These are phyloP conservation scores for Petunia axillaris DNA, from an alignment of 257 asterid species.

Conservation along the genomic window DNA sequence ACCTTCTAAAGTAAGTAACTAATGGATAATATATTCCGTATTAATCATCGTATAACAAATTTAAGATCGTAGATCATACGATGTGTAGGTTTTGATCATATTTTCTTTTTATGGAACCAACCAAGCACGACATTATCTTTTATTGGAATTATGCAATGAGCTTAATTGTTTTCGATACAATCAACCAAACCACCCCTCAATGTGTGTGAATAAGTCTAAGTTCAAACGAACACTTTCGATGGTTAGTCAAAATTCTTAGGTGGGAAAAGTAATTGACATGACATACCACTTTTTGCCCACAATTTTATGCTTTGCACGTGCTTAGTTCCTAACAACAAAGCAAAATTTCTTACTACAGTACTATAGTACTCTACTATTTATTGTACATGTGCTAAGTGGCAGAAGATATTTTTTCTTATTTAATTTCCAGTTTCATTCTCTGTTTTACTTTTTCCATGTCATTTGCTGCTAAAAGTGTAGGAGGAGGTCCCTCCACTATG, in stretches of 20 bases:
- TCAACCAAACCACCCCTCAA: not conserved
- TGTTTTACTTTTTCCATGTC: constrained; percentile 1
- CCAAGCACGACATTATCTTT: too few species aligned
- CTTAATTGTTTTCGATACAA: not conserved
- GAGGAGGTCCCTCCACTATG: not conserved
- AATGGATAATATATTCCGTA: too few species aligned
- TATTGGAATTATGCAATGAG: too few species aligned
- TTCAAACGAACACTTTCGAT: not conserved
- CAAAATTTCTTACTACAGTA: not conserved
- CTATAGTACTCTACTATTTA: not conserved
- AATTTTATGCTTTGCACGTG: not conserved
- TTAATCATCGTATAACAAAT: too few species aligned
- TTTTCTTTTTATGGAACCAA: not conserved
- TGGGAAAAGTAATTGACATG: not conserved
- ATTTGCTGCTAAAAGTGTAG: not conserved
- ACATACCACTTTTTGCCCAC: not conserved
- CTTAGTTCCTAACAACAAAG: constrained; percentile 9
- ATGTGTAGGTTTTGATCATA: too few species aligned
- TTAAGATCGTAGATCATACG: too few species aligned
- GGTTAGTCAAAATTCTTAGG: not conserved
- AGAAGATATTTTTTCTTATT: constrained; percentile 8
- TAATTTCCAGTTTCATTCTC: not conserved
- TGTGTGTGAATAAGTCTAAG: not conserved
- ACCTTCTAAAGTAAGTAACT: too few species aligned
- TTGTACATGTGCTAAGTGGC: constrained; percentile 21